These are phyloP conservation scores for Aspergillus niger DNA, from an alignment of 2,329 filamentous ascomycete genomes.

Conservation along the genomic window DNA sequence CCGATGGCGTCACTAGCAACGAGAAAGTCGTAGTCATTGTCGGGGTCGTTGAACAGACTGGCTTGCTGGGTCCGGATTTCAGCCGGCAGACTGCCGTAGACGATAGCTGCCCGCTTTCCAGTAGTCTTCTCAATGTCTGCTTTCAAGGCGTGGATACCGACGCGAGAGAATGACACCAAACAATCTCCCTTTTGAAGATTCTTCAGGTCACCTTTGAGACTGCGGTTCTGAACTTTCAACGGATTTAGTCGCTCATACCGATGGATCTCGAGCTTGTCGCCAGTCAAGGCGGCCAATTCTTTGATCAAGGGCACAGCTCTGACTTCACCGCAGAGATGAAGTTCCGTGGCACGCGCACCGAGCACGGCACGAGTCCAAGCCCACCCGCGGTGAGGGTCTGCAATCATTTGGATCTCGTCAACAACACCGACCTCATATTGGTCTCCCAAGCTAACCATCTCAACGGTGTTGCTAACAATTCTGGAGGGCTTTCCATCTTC, in stretches of 20 bases:
- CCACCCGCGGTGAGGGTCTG: slow-evolving; percentile 76
- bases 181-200: slow-evolving; percentile 86
- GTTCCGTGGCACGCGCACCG: slow-evolving; percentile 80
- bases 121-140: slow-evolving; percentile 73
- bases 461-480: slow-evolving; percentile 87
- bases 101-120: slow-evolving; percentile 79
- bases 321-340: slow-evolving; percentile 92
- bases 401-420: slow-evolving; percentile 98
- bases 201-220: slow-evolving; percentile 64
- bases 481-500: slow-evolving; percentile 52
- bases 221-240: slow-evolving; percentile 65
- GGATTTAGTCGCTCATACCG: slow-evolving; percentile 81
- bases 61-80: slow-evolving; percentile 93
- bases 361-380: slow-evolving; percentile 92
- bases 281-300: slow-evolving; percentile 73
- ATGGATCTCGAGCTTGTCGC: slow-evolving; percentile 81
- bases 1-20: slow-evolving; percentile 95
- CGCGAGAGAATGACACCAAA: slow-evolving; percentile 80
- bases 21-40: slow-evolving; percentile 93
- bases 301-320: slow-evolving; percentile 77
- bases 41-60: slow-evolving; percentile 86
- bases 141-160: slow-evolving; percentile 80
- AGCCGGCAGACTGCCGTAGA: slow-evolving; percentile 88
- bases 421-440: slow-evolving; percentile 87
- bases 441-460: slow-evolving; percentile 70